Conservation (phyloP, 164 flowering plant species). For the grape (Vitis vinifera) region DNA sequence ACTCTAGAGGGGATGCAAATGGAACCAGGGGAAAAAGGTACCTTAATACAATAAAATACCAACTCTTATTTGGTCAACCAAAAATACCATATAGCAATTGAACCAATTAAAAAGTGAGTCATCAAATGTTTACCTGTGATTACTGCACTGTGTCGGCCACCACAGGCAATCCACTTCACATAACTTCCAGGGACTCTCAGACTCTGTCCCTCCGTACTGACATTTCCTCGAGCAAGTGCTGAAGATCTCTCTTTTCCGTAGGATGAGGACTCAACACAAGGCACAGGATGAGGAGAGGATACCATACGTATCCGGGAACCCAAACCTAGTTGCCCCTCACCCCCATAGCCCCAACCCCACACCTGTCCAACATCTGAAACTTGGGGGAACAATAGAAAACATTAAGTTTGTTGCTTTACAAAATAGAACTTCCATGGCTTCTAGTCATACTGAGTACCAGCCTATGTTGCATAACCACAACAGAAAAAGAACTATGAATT, state of each 20-base stretch:
- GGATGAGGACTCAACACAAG: conserved; percentile 67
- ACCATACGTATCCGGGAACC: conserved; percentile 95
- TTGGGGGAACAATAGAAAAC: conserved; percentile 30
- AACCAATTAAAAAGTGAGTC: conserved; percentile 6
- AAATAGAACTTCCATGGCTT: conserved; percentile 16
- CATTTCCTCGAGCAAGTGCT: conserved; percentile 45
- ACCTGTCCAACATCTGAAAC: conserved; percentile 96
- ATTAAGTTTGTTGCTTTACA: conserved; percentile 22
- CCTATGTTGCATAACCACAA: background rate
- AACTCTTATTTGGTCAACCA: background rate
- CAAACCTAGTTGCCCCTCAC: conserved; percentile 97
- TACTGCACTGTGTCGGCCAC: conserved; percentile 94
- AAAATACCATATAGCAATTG: background rate
- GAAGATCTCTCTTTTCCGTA: conserved; percentile 53
- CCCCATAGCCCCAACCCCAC: conserved; percentile 99
- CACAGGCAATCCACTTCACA: conserved; percentile 90
- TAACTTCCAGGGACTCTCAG: conserved; percentile 77
- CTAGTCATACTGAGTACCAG: conserved; percentile 8
- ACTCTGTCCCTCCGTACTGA: conserved; percentile 50
- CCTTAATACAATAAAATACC: background rate
- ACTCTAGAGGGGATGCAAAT: too few relatives aligned
- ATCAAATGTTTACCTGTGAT: conserved; percentile 63
- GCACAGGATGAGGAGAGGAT: conserved; percentile 93
- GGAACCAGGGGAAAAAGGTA: too few relatives aligned
- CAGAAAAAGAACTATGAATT: background rate